Evolutionary conservation across 129 eudicot species (phyloP).

Genomic region (Cynara cardunculus): DNA sequence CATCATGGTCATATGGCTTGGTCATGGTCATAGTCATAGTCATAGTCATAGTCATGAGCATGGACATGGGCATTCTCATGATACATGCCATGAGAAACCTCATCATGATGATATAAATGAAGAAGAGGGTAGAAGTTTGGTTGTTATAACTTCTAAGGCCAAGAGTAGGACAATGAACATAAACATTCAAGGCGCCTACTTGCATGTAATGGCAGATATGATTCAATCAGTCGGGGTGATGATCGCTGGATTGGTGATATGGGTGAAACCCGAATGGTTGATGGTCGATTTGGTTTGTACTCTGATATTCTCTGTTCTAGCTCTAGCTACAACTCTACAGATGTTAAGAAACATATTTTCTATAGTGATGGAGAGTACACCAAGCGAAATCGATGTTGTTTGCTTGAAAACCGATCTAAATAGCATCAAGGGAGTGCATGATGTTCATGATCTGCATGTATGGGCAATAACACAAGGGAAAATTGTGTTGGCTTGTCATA

Average conservation of each 20-base stretch:
- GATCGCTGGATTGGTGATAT: conserved; percentile 67
- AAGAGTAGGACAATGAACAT: conserved; percentile 36
- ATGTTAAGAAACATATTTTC: conserved; percentile 47
- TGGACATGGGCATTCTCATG: conserved; percentile 10
- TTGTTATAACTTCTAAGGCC: conserved; percentile 33
- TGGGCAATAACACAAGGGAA: conserved; percentile 74
- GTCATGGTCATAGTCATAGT: conserved; percentile 42
- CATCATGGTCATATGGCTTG: conserved; percentile 57
- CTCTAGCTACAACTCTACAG: conserved; percentile 51
- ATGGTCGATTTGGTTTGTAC: conserved; percentile 67
- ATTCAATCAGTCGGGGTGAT: conserved; percentile 71
- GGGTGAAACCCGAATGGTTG: conserved; percentile 68
- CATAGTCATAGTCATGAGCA: conserved; percentile 18
- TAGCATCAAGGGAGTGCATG: conserved; percentile 41
- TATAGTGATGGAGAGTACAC: conserved; percentile 71
- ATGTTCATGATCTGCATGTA: conserved; percentile 75
- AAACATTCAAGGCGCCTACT: conserved; percentile 71
- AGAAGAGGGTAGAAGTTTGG: conserved; percentile 35
- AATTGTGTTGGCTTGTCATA: conserved; percentile 53
- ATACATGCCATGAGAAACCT: background rate
- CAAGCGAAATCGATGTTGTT: conserved; percentile 48
- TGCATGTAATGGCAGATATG: conserved; percentile 64
- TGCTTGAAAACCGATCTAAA: conserved; percentile 38
- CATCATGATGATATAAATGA: background rate
- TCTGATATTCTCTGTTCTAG: conserved; percentile 44